Conservation (phyloP, 2,329 filamentous ascomycete genomes). For the Fusarium sp. region DNA sequence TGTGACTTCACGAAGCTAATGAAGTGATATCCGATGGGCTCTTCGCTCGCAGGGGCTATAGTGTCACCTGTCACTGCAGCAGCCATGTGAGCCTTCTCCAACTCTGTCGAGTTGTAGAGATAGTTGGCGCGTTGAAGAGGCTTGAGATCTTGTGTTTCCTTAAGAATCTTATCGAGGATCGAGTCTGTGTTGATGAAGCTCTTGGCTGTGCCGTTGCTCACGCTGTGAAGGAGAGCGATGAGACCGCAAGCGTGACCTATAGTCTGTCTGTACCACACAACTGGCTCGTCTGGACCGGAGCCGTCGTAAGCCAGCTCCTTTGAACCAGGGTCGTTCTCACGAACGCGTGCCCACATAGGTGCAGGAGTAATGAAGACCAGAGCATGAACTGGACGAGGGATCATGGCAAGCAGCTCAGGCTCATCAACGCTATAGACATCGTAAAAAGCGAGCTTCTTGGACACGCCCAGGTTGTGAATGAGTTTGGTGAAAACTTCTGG, state of each 20-base stretch:
- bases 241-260: constrained; percentile 86
- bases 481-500: constrained; percentile 82
- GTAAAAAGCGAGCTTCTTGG: constrained; percentile 76
- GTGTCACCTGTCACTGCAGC: constrained; percentile 78
- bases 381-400: constrained; percentile 78
- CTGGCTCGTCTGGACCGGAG: constrained; percentile 64
- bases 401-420: constrained; percentile 76
- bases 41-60: constrained; percentile 69
- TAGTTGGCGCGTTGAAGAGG: constrained; percentile 73
- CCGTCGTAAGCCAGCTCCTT: constrained; percentile 49
- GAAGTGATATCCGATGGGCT: constrained; percentile 78
- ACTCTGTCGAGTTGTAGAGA: constrained; percentile 75
- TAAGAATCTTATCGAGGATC: constrained; percentile 68
- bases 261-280: constrained; percentile 87
- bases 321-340: constrained; percentile 40
- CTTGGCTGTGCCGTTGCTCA: constrained; percentile 74
- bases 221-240: constrained; percentile 79
- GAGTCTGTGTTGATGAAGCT: constrained; percentile 65
- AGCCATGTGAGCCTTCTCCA: constrained; percentile 79
- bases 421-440: constrained; percentile 87
- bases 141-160: constrained; percentile 69
- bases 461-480: constrained; percentile 77
- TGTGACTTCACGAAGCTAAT: constrained; percentile 79
- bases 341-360: constrained; percentile 59
- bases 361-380: constrained; percentile 83